A percentile compares a stretch with the other conserved stretches of the same genome.
Conservation (phyloP, 148 eudicot genomes). For the Vaccinium darrowii region DNA sequence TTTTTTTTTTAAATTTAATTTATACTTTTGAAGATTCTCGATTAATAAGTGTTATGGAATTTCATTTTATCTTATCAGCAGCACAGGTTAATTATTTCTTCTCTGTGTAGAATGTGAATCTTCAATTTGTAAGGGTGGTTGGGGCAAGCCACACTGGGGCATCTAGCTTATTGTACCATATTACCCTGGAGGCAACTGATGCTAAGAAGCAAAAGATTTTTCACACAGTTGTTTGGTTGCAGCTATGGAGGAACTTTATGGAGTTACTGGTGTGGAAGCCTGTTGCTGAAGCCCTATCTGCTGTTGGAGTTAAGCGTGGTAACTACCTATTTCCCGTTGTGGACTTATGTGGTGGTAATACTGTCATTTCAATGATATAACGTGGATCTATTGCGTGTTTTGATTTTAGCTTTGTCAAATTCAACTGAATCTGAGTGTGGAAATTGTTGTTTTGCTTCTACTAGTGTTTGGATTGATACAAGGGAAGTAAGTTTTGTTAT, state of each 20-base stretch:
- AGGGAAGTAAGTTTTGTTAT: no score
- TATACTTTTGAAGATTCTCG: neutral
- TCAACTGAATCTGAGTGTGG: no score
- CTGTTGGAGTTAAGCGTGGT: constrained; percentile 16
- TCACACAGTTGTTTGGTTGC: constrained; percentile 18
- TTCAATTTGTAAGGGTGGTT: constrained; percentile 18
- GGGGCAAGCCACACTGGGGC: constrained; percentile 21
- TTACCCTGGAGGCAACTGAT: constrained; percentile 15
- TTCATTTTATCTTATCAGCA: neutral
- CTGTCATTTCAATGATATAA: neutral
- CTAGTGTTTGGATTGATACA: no score
- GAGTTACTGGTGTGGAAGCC: constrained; percentile 13
- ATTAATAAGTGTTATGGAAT: neutral
- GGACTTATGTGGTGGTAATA: neutral
- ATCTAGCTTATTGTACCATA: constrained; percentile 18
- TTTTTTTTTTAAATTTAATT: neutral
- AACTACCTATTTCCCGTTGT: neutral
- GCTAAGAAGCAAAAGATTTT: constrained; percentile 5
- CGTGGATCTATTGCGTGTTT: neutral
- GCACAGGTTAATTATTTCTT: neutral
- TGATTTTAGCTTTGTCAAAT: neutral
- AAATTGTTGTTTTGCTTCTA: no score
- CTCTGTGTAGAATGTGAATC: neutral
- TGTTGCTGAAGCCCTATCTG: constrained; percentile 16
- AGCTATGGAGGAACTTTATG: constrained; percentile 17